These are phyloP conservation scores for Haplosporangium sp. DNA, from an alignment of 371 early-diverging fungal genomes.

Conservation along the genomic window DNA sequence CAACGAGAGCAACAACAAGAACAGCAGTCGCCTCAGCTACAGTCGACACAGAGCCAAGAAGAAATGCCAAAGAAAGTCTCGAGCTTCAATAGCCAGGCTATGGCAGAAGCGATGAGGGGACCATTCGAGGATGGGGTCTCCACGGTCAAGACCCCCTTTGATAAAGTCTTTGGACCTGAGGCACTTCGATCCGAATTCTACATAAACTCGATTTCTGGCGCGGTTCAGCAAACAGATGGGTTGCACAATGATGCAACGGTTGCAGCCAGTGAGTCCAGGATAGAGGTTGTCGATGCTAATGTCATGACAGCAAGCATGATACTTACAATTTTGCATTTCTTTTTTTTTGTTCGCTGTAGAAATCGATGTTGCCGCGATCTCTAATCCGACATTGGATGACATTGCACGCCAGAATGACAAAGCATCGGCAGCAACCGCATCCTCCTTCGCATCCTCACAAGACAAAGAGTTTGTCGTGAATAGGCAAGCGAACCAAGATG, in stretches of 20 bases:
- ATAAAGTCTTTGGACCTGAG: slow-evolving; percentile 3
- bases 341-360: too few relatives aligned
- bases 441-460: too few relatives aligned
- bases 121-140: slow-evolving; percentile 1
- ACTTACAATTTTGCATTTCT: too few relatives aligned
- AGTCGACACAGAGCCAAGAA: neutral
- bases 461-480: neutral
- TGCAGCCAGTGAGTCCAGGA: neutral
- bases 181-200: neutral
- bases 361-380: too few relatives aligned
- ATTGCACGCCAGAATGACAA: neutral
- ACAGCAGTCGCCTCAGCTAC: neutral
- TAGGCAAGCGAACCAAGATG: neutral
- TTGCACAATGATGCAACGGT: neutral
- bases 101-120: neutral
- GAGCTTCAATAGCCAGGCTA: neutral
- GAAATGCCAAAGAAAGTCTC: neutral
- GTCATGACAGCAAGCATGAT: too few relatives aligned
- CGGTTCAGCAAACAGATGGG: neutral
- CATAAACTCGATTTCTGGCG: neutral
- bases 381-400: neutral
- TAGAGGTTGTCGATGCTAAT: too few relatives aligned
- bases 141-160: slow-evolving; percentile 5
- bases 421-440: neutral
- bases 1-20: neutral